Base-by-base conservation (phyloP, 164 flowering plant genomes). In the Dillenia turbinata region DNA sequence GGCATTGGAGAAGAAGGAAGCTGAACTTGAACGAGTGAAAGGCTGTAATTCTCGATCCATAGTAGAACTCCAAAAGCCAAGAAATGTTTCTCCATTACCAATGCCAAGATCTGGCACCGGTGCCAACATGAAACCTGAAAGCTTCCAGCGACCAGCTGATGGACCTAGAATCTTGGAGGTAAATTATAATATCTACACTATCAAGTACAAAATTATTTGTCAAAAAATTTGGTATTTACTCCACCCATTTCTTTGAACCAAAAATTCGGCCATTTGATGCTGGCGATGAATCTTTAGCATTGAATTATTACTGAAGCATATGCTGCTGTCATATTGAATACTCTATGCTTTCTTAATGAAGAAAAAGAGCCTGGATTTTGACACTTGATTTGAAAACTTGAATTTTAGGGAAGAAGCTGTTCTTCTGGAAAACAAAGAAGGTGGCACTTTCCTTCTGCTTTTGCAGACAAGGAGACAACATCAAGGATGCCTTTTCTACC, bases 351-450 rank as follows among this genome's bases (percentile, higher is more conserved):
- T 33, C 40, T 33, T 33, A 33, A 33, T 33, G 40, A 33, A 6
- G 40, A 33, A 33, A 33, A 33, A 33, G 40, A 33, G 5, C 40
- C 6, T 33, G 40, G 40, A 33, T 33, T 33, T 33, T 14, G 15
- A 10, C 43, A 33, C 8, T 26, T 65, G 9, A 16, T 59, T 0
- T 59, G 56, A 11, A 52, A 56, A 49, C 17, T 33, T 57, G 15
- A 40, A 60, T 65, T 71, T 57, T 76, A 89, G 96, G 76, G 73
- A 10, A 74, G 88, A 81, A 90, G 90, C 73, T 75, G 83, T 67
- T 88, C 95, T 53, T 79, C 95, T 0, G 95, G 95, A 13, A 90
- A 83, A 77, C 92, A 90, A 59, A 81, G 90, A 67, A 78, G 76
- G 72, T 56, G 79, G 13, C 83, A 79, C 19, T 73, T 86, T 66